Evolutionary conservation across 2,329 filamentous ascomycete genomes (phyloP), one percentile per base, ranked within the genome.

Genomic region (Plectosphaerella plurivora): DNA sequence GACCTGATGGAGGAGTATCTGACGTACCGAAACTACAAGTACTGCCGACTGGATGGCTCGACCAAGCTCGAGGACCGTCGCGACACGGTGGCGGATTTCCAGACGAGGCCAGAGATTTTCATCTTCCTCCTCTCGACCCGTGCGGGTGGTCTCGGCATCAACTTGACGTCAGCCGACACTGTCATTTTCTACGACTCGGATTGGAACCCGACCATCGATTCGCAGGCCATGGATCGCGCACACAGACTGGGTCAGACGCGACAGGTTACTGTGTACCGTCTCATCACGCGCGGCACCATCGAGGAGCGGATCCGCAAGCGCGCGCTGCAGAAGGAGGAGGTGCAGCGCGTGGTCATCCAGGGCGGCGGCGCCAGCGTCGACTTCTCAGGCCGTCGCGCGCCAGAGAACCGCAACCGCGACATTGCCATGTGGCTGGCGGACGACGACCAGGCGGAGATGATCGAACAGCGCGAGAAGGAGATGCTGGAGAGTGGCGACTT

Each of bases 131-230:
- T 99, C 41, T 96, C 91, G 18, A 99, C 94, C 0, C 91, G 94
- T 71, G 94, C 94, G 37, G 94, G 94, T 83, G 94, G 94, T 77
- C 81, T 99, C 18, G 94, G 94, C 74, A 99, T 99, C 78, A 99
- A 99, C 66, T 76, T 99, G 60, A 97, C 94, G 6, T 88, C 89
- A 50, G 94, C 94, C 18, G 94, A 99, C 68, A 99, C 94, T 0
- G 94, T 99, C 72, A 97, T 99, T 71, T 99, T 99, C 76, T 99
- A 99, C 79, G 94, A 99, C 68, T 96, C 91, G 11, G 94, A 99
- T 70, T 99, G 94, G 94, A 99, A 99, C 68, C 94, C 94, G 0
- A 97, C 94, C 4, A 97, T 97, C 64, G 94, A 99, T 69, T 96
- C 90, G 50, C 94, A 99, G 70, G 94, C 94, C 71, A 97, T 97